Evolutionary conservation across 2,329 filamentous ascomycete genomes (phyloP).

Genomic region (Cercospora nicotianae): DNA sequence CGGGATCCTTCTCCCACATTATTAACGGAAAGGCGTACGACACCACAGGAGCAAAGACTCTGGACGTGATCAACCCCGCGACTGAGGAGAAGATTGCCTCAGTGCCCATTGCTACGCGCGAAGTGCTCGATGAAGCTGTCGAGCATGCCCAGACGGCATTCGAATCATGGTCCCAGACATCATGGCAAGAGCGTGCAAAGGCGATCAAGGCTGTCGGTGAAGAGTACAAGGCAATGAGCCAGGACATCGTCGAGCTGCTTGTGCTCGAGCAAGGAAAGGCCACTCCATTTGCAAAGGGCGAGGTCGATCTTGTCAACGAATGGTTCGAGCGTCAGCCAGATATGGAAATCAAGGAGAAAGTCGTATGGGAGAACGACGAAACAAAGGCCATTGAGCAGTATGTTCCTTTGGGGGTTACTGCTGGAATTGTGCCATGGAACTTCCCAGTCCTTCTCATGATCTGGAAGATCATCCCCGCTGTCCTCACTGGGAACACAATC

Average conservation of each 20-base stretch:
- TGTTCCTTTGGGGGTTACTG: slow-evolving; percentile 25
- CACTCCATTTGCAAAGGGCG: slow-evolving; percentile 21
- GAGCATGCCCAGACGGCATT: slow-evolving; percentile 40
- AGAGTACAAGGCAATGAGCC: slow-evolving; percentile 22
- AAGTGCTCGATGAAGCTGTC: slow-evolving; percentile 43
- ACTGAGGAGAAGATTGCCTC: slow-evolving; percentile 39
- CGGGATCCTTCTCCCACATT: slow-evolving; percentile 38
- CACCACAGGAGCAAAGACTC: slow-evolving; percentile 30
- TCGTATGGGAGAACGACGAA: slow-evolving; percentile 25
- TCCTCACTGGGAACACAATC: slow-evolving; percentile 83
- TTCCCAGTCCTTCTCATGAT: slow-evolving; percentile 53
- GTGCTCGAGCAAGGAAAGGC: slow-evolving; percentile 28
- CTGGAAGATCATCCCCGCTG: slow-evolving; percentile 72
- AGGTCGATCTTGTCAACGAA: slow-evolving; percentile 25
- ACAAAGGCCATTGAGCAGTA: slow-evolving; percentile 25
- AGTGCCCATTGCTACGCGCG: slow-evolving; percentile 41
- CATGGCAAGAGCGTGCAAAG: slow-evolving; percentile 38
- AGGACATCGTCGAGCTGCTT: slow-evolving; percentile 22
- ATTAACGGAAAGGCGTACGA: slow-evolving; percentile 40
- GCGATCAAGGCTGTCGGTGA: slow-evolving; percentile 21
- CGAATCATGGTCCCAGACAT: slow-evolving; percentile 37
- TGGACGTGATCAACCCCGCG: slow-evolving; percentile 39
- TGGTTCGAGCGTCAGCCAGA: slow-evolving; percentile 25
- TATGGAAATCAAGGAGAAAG: slow-evolving; percentile 26
- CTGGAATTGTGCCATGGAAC: slow-evolving; percentile 44